Percentiles rank a stretch among this genome's conserved stretches.
Conservation (phyloP, 306 rosid genomes). For the Quercus berberidifolia region DNA sequence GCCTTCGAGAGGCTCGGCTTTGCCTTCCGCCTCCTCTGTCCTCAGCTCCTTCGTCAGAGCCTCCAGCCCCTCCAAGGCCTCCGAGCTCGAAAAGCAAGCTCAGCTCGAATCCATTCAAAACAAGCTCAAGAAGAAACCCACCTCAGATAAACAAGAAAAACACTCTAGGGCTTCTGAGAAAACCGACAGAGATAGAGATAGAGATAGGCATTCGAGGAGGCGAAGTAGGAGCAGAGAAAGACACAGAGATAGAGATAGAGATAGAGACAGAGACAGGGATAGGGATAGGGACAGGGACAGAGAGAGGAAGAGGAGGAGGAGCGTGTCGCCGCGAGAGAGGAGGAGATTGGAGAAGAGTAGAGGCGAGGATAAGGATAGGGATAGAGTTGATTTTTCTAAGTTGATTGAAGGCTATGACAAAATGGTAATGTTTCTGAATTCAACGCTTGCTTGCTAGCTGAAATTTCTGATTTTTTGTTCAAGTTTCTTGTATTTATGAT, state of each 20-base stretch:
- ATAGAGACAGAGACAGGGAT: conserved; percentile 36
- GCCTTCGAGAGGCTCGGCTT: conserved; percentile 38
- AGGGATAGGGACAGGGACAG: conserved; percentile 13
- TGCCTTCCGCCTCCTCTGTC: conserved; percentile 59
- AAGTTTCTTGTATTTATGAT: neutral
- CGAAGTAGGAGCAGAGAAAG: too few relatives aligned
- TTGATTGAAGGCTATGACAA: conserved; percentile 64
- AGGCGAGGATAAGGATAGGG: conserved; percentile 13
- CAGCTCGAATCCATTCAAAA: conserved; percentile 62
- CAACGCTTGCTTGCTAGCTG: neutral
- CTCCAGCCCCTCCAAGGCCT: conserved; percentile 45
- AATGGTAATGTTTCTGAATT: conserved; percentile 14
- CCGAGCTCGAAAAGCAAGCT: conserved; percentile 49
- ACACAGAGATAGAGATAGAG: conserved; percentile 27
- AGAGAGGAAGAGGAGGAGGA: neutral
- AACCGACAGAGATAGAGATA: conserved; percentile 27
- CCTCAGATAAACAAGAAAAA: conserved; percentile 13
- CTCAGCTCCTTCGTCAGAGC: conserved; percentile 79
- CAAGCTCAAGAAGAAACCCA: conserved; percentile 63
- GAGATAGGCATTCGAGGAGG: too few relatives aligned
- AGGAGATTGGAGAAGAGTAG: conserved; percentile 30
- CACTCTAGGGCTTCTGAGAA: conserved; percentile 63
- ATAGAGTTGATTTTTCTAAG: conserved; percentile 42
- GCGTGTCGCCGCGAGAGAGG: conserved; percentile 38
- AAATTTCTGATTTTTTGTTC: neutral